Evolutionary conservation across 257 asterid species (phyloP), one percentile per base, ranked within the genome.

Genomic region (Salvia miltiorrhiza): DNA sequence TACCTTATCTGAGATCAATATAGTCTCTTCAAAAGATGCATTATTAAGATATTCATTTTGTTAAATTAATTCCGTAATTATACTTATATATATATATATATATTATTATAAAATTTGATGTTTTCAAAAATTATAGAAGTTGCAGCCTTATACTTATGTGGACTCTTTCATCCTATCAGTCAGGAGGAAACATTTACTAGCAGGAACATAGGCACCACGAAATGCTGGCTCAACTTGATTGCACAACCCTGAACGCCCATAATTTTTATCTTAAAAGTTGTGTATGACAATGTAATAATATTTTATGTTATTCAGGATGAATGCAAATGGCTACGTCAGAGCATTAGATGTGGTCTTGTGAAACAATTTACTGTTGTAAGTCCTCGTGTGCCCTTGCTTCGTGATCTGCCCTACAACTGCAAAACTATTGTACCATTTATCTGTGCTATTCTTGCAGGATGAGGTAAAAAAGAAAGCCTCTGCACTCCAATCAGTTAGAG

Each of bases 291-390:
- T 50, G 44, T 64, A 37, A 74, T 48, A 12, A 21, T 70, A 17
- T 47, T 40, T 66, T 76, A 62, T 71, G 44, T 20, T 19, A 63
- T 81, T 61, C 90, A 88, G 96, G 96, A 83, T 21, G 96, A 86
- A 80, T 88, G 96, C 81, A 75, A 77, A 69, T 85, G 84, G 69
- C 75, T 88, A 58, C 84, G 83, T 70, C 96, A 88, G 70, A 80
- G 82, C 80, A 78, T 88, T 63, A 81, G 76, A 76, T 84, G 80
- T 39, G 93, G 93, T 70, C 89, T 84, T 58, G 82, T 83, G 77
- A 84, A 85, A 75, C 88, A 74, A 56, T 82, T 75, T 73, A 81
- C 93, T 44, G 79, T 86, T 58, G 96, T 88, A 83, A 86, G 96
- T 78, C 55, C 72, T 58, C 71, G 55, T 40, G 52, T 58, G 44